These are phyloP conservation scores for Aureobasidium lini DNA, from an alignment of 2,329 filamentous ascomycete species.

Conservation along the genomic window DNA sequence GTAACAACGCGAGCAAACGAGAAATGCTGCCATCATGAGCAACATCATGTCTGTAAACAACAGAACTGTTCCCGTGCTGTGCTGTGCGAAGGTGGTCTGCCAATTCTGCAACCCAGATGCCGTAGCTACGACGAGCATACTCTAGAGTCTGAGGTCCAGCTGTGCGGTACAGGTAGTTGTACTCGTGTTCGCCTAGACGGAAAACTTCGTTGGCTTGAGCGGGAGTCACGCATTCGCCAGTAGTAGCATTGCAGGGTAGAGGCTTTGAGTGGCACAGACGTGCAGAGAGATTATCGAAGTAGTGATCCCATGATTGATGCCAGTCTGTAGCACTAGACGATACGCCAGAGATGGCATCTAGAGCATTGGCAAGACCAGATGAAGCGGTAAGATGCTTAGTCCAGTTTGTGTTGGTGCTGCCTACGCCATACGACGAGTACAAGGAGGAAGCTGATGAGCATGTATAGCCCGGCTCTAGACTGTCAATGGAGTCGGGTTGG, in stretches of 20 bases:
- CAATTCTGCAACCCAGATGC: conserved; percentile 69
- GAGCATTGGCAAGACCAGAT: conserved; percentile 45
- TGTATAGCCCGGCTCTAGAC: conserved; percentile 64
- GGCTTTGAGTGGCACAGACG: conserved; percentile 68
- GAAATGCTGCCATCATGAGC: conserved; percentile 72
- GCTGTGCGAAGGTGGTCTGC: conserved; percentile 52
- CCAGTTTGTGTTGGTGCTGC: conserved; percentile 49
- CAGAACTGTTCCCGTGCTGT: conserved; percentile 17
- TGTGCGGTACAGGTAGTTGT: conserved; percentile 69
- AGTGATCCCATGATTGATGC: conserved; percentile 69
- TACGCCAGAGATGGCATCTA: conserved; percentile 65
- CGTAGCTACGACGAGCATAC: conserved; percentile 55
- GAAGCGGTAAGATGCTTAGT: conserved; percentile 54
- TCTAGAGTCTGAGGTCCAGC: conserved; percentile 49
- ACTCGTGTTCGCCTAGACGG: conserved; percentile 72
- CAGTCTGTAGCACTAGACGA: conserved; percentile 50
- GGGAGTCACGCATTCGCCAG: conserved; percentile 53
- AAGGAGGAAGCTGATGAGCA: conserved; percentile 49
- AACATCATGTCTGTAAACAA: conserved; percentile 65
- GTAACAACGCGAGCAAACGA: conserved; percentile 59
- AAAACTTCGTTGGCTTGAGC: conserved; percentile 61
- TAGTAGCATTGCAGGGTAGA: conserved; percentile 58
- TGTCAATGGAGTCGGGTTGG: conserved; percentile 55
- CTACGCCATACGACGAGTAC: conserved; percentile 39
- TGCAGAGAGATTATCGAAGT: conserved; percentile 76